Conservation (phyloP, 2,329 filamentous ascomycete genomes). For the Pseudopithomyces maydicus region DNA sequence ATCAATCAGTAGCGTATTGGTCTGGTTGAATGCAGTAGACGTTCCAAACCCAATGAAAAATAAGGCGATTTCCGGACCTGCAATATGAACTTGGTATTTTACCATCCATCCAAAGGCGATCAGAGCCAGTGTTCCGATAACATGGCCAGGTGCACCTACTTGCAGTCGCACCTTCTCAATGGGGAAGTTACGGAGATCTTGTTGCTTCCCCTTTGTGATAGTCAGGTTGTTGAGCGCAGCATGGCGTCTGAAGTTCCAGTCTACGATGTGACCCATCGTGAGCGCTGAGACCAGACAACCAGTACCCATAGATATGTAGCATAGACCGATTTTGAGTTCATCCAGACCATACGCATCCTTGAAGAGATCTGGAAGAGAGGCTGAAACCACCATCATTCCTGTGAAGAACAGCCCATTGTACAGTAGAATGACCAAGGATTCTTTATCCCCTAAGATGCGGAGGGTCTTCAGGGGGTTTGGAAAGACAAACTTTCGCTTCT, state of each 20-base stretch:
- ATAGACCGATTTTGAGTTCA: conserved; percentile 35
- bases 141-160: conserved; percentile 45
- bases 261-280: conserved; percentile 54
- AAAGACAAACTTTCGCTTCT: conserved; percentile 25
- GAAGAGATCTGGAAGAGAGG: conserved; percentile 33
- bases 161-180: conserved; percentile 54
- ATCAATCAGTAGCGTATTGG: conserved; percentile 54
- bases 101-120: conserved; percentile 52
- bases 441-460: conserved; percentile 35
- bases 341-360: conserved; percentile 33
- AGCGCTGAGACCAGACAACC: conserved; percentile 33
- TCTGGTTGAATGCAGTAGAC: conserved; percentile 56
- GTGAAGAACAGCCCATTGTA: conserved; percentile 43
- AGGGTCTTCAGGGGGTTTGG: conserved; percentile 35
- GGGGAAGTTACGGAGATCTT: conserved; percentile 58
- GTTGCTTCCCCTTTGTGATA: conserved; percentile 63
- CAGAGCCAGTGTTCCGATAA: conserved; percentile 36
- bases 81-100: conserved; percentile 43
- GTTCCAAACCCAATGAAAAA: conserved; percentile 59
- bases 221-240: conserved; percentile 65
- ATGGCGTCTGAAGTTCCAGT: conserved; percentile 74
- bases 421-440: conserved; percentile 35
- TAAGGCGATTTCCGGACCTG: conserved; percentile 54
- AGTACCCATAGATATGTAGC: conserved; percentile 36
- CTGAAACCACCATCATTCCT: conserved; percentile 35